These are phyloP conservation scores for Leucosporidium scottii DNA, from an alignment of 768 basidiomycete species.

Conservation along the genomic window DNA sequence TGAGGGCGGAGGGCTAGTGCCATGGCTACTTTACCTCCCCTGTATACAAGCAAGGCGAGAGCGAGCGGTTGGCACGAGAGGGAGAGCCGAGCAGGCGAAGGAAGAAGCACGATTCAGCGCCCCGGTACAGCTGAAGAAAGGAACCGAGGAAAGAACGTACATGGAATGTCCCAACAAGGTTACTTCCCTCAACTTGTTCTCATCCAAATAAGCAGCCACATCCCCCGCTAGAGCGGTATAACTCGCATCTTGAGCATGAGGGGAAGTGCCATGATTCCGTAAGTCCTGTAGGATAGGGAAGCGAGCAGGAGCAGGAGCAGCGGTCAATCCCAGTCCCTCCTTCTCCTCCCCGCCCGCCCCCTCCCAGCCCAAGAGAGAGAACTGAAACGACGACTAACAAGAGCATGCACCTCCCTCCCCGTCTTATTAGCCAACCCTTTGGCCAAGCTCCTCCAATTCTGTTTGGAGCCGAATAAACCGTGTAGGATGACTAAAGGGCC, in stretches of 20 bases:
- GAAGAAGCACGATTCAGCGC: no score
- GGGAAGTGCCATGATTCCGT: conserved; percentile 81
- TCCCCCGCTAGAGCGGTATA: conserved; percentile 76
- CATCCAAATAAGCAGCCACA: conserved; percentile 59
- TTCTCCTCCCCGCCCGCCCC: background rate
- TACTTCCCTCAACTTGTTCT: conserved; percentile 50
- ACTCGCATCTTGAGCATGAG: conserved; percentile 63
- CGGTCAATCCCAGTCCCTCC: no score
- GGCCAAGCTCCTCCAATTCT: conserved; percentile 78
- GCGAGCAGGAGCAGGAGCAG: no score
- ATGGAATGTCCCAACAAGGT: conserved; percentile 84
- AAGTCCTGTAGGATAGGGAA: conserved; percentile 54
- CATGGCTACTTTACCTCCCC: conserved; percentile 57
- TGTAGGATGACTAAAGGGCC: conserved; percentile 36
- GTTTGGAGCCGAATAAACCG: conserved; percentile 52
- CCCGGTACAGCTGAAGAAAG: no score
- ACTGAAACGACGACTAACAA: background rate
- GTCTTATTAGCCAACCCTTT: conserved; percentile 55
- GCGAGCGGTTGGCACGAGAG: no score
- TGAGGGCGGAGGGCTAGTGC: conserved; percentile 52
- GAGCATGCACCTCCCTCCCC: background rate
- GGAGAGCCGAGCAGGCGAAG: background rate
- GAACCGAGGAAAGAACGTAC: conserved; percentile 47
- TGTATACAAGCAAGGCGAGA: no score
- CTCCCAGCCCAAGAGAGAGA: background rate